phyloP scores from a whole-genome alignment of 108 stramenopile genomes.

The Hondaea fermentalgiana region DNA sequence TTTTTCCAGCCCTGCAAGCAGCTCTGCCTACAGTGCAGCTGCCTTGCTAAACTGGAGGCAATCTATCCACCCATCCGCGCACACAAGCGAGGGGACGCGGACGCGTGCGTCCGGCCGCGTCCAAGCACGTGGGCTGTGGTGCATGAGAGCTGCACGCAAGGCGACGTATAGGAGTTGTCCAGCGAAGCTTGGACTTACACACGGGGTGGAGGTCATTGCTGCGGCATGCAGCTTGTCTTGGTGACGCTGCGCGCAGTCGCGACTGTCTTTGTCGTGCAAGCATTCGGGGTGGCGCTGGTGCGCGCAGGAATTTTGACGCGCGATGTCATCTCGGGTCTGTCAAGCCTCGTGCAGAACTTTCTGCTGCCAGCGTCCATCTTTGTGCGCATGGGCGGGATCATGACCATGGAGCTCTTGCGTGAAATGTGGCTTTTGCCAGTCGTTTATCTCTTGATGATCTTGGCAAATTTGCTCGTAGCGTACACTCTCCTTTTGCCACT shows the following conservation, averaged over 20 bases:
- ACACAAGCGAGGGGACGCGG: too few species aligned
- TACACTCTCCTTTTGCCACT: not conserved
- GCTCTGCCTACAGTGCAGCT: too few species aligned
- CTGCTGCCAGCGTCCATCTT: not conserved
- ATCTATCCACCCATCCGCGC: too few species aligned
- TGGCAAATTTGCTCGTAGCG: not conserved
- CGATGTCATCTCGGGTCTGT: not conserved
- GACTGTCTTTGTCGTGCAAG: not conserved
- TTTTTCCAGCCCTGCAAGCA: too few species aligned
- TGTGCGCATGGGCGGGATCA: not conserved
- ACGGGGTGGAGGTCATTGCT: too few species aligned
- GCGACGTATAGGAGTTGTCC: too few species aligned
- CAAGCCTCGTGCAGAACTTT: not conserved
- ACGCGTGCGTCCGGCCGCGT: too few species aligned
- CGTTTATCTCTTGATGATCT: not conserved
- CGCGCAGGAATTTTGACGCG: not conserved
- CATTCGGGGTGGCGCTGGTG: not conserved
- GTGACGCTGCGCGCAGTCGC: not conserved
- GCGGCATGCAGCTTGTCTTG: not conserved
- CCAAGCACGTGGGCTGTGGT: too few species aligned
- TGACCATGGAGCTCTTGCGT: not conserved
- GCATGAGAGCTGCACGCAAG: too few species aligned
- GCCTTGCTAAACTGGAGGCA: too few species aligned
- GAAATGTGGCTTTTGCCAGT: not conserved
- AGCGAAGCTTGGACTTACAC: too few species aligned